Percentiles rank a stretch among this genome's conserved stretches.
Evolutionary conservation across 2,329 filamentous ascomycete genomes (phyloP).

Genomic region (Alternaria panax): DNA sequence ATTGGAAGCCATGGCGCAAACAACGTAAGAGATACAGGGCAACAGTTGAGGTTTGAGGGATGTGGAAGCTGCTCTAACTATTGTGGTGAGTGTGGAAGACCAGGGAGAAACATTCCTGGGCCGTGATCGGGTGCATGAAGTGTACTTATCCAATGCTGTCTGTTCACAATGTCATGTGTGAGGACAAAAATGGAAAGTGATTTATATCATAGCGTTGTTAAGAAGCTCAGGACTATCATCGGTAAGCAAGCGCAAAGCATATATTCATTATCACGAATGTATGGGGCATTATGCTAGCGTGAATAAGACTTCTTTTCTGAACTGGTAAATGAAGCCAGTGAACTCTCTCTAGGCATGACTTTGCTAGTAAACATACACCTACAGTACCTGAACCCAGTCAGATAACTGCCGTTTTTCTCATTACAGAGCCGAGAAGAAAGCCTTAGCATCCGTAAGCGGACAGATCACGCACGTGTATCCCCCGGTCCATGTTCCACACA

Average conservation of each 20-base stretch:
- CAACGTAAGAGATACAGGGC: not conserved
- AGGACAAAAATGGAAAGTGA: not conserved
- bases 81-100: too few species aligned
- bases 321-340: accelerated
- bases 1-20: not conserved
- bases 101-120: not conserved
- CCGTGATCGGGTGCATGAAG: accelerated
- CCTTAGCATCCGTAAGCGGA: not conserved
- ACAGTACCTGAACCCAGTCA: not conserved
- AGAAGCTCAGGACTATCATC: not conserved
- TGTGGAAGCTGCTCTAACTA: not conserved
- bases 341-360: not conserved
- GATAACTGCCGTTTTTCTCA: not conserved
- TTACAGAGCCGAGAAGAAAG: not conserved
- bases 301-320: accelerated
- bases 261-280: not conserved
- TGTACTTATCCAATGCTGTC: not conserved
- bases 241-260: accelerated
- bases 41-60: not conserved
- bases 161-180: not conserved
- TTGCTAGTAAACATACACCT: not conserved
- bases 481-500: not conserved
- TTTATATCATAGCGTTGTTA: accelerated
- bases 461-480: not conserved
- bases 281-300: not conserved